A percentile compares a stretch with the other conserved stretches of the same genome.
phyloP scores from a whole-genome alignment of 495 filamentous ascomycete genomes.

The Penicillium antarcticum region DNA sequence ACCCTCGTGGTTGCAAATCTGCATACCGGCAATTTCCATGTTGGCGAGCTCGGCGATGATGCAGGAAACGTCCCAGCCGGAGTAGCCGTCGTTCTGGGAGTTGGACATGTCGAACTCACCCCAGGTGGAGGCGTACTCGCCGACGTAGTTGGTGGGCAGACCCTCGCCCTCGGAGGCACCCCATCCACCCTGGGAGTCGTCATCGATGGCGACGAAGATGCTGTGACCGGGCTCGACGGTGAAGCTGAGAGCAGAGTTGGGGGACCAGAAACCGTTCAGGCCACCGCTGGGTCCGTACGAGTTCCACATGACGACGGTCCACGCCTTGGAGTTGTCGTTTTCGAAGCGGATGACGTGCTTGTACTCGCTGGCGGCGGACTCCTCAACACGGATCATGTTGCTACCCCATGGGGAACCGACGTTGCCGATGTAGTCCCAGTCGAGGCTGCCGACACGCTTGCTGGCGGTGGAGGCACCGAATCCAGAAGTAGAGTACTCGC shows the following conservation, averaged over 20 bases:
- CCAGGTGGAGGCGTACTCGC: constrained; percentile 45
- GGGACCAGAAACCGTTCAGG: constrained; percentile 39
- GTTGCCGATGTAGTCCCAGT: constrained; percentile 40
- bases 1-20: constrained; percentile 35
- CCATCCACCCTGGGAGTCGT: constrained; percentile 41
- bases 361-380: constrained; percentile 35
- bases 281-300: constrained; percentile 38
- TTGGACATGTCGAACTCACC: constrained; percentile 54
- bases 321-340: constrained; percentile 34
- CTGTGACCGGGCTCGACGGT: constrained; percentile 35
- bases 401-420: constrained; percentile 49
- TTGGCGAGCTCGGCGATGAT: constrained; percentile 40
- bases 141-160: constrained; percentile 25
- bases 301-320: constrained; percentile 53
- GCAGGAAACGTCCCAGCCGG: constrained; percentile 53
- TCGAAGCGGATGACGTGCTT: constrained; percentile 45
- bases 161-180: constrained; percentile 32
- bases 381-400: constrained; percentile 48
- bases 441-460: constrained; percentile 14
- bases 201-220: constrained; percentile 47
- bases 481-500: constrained; percentile 22
- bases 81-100: constrained; percentile 41
- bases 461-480: constrained; percentile 28
- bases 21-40: constrained; percentile 37
- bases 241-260: constrained; percentile 39